Conservation (phyloP, 2,329 filamentous ascomycete genomes). For the Aspergillus alliaceus region DNA sequence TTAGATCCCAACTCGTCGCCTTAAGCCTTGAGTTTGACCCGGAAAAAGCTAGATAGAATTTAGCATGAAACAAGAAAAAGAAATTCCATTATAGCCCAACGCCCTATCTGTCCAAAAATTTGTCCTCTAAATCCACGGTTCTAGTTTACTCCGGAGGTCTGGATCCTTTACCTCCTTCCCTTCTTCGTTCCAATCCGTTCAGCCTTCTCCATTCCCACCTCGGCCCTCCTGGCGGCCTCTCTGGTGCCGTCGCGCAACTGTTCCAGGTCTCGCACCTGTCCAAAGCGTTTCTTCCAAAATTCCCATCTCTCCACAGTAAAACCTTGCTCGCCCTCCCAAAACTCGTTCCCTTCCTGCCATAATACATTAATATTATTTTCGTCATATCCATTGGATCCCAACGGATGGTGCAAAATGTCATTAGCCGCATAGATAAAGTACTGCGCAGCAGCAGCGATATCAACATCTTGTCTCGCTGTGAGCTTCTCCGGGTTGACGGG, state of each 20-base stretch:
- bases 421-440: background rate
- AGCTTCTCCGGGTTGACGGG: background rate
- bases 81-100: too few relatives aligned
- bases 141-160: too few relatives aligned
- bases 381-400: background rate
- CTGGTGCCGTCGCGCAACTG: background rate
- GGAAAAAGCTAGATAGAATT: too few relatives aligned
- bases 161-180: background rate
- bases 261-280: background rate
- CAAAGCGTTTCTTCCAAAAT: background rate
- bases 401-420: background rate
- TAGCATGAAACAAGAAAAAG: too few relatives aligned
- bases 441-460: background rate
- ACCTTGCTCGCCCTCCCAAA: background rate
- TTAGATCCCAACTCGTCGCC: too few relatives aligned
- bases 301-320: background rate
- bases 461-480: background rate
- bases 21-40: too few relatives aligned
- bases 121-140: too few relatives aligned
- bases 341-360: background rate
- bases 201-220: background rate
- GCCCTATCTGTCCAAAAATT: too few relatives aligned
- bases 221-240: background rate
- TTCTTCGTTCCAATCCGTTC: background rate
- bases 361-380: background rate